Conservation (phyloP, 2,329 filamentous ascomycete genomes). For the Uncinocarpus reesii region DNA sequence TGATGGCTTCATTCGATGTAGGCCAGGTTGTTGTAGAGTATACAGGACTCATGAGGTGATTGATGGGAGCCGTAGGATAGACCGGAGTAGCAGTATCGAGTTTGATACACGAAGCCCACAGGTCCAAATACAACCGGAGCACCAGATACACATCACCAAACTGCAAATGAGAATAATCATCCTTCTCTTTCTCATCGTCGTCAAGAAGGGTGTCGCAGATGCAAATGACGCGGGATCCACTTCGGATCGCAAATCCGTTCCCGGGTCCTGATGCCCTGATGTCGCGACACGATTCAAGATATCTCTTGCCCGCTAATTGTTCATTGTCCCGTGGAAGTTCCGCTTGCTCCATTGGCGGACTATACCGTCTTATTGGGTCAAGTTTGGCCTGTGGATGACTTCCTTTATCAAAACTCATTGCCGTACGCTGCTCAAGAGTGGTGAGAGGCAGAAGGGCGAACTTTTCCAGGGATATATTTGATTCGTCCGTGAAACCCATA, state of each 20-base stretch:
- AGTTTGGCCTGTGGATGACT: too few relatives aligned
- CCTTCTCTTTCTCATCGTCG: slow-evolving; percentile 10
- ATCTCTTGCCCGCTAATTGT: background rate
- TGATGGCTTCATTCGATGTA: slow-evolving; percentile 5
- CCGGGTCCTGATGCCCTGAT: slow-evolving; percentile 2
- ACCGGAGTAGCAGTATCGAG: slow-evolving; percentile 18
- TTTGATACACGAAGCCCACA: slow-evolving; percentile 28
- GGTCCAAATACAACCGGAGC: slow-evolving; percentile 26
- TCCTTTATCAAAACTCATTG: too few relatives aligned
- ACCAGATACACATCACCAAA: slow-evolving; percentile 26
- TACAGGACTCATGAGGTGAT: background rate
- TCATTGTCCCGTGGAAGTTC: background rate
- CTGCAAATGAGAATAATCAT: slow-evolving; percentile 24
- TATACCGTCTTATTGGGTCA: background rate
- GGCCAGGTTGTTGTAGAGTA: background rate
- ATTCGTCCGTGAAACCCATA: too few relatives aligned
- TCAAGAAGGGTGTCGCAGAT: slow-evolving; percentile 10
- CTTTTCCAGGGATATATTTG: too few relatives aligned
- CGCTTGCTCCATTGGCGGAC: background rate
- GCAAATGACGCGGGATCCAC: slow-evolving; percentile 12
- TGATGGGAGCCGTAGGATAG: slow-evolving; percentile 1
- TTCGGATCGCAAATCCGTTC: slow-evolving; percentile 10
- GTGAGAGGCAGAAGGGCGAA: too few relatives aligned
- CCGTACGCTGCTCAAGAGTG: too few relatives aligned
- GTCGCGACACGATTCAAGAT: slow-evolving; percentile 8